phyloP scores from a whole-genome alignment of 139 green algal genomes.

The Limnomonas spitsbergensis region DNA sequence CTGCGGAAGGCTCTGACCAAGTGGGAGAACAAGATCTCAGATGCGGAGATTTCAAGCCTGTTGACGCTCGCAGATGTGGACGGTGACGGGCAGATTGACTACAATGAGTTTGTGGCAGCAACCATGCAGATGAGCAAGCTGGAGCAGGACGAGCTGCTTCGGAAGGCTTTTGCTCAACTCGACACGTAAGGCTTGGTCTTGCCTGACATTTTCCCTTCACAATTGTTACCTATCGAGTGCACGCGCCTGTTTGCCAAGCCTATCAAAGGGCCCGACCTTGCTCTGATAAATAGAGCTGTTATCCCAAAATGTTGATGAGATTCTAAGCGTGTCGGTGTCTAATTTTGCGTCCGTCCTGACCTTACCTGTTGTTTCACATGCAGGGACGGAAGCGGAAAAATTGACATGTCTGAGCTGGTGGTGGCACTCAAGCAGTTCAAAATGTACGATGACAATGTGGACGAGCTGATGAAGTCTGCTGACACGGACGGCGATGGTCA shows the following conservation, averaged over 20 bases:
- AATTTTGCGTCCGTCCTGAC: no score
- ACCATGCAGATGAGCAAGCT: no score
- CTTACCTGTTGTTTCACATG: conserved; percentile 4
- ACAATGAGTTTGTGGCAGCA: no score
- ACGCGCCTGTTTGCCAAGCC: no score
- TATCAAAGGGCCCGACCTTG: no score
- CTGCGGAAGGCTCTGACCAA: conserved; percentile 61
- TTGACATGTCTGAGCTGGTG: conserved; percentile 52
- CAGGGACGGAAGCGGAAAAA: conserved; percentile 55
- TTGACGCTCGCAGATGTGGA: conserved; percentile 79
- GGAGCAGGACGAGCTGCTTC: conserved; percentile 82
- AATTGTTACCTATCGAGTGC: no score
- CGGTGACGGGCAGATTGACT: conserved; percentile 79
- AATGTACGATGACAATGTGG: conserved; percentile 51
- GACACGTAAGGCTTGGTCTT: conserved; percentile 53
- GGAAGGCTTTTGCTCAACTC: conserved; percentile 68
- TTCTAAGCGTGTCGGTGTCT: no score
- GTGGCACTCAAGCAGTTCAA: conserved; percentile 58
- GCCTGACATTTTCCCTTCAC: no score
- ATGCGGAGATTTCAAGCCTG: conserved; percentile 68
- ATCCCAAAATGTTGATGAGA: no score
- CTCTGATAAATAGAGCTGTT: no score
- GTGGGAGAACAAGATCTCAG: conserved; percentile 31
- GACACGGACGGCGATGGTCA: conserved; percentile 10
- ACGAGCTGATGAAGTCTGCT: conserved; percentile 42